These are phyloP conservation scores for Arthrobotrys conoides DNA, from an alignment of 2,329 filamentous ascomycete genomes.

Conservation along the genomic window DNA sequence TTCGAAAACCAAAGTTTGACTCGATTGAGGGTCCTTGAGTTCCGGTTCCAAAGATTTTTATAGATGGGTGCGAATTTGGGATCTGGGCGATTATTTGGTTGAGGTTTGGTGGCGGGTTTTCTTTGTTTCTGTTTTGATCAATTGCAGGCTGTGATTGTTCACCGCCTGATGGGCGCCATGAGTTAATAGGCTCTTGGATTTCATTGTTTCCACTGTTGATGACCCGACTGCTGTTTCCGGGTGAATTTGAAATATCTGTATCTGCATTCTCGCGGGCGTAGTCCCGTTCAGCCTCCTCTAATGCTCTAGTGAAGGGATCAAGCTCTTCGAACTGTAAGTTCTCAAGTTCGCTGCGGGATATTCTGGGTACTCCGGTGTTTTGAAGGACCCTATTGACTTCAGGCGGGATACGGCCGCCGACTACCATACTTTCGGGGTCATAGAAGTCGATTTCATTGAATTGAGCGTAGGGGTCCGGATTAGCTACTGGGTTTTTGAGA, in stretches of 20 bases:
- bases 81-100: not conserved
- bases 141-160: no score
- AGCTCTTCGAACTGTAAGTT: not conserved
- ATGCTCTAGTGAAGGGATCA: not conserved
- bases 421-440: not conserved
- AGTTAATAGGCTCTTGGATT: no score
- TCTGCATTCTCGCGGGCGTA: not conserved
- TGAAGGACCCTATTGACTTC: not conserved
- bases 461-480: not conserved
- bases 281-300: not conserved
- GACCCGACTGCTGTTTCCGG: not conserved
- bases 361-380: not conserved
- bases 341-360: not conserved
- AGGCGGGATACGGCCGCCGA: not conserved
- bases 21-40: not conserved
- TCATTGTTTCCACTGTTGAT: not conserved
- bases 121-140: not conserved
- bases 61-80: not conserved
- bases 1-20: not conserved
- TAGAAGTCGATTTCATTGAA: not conserved
- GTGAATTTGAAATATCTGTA: not conserved
- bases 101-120: not conserved
- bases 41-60: not conserved
- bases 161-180: no score
- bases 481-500: not conserved